Percentiles rank a stretch among this genome's conserved stretches.
These are phyloP conservation scores for Aspergillus pseudotamarii DNA, from an alignment of 2,329 filamentous ascomycete species.

Conservation along the genomic window DNA sequence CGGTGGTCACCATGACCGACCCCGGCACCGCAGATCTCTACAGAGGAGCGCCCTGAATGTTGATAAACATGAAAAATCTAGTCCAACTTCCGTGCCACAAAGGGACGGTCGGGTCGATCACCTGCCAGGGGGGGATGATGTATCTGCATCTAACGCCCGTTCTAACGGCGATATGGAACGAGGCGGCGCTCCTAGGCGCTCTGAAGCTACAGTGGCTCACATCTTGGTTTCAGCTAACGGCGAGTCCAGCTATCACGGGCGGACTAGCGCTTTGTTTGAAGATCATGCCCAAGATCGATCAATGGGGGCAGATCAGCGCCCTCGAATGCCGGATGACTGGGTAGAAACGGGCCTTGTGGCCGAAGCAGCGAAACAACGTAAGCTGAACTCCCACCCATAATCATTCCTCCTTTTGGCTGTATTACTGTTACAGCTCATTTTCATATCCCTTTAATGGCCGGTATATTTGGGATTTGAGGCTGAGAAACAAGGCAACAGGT, in stretches of 20 bases:
- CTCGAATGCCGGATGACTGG: conserved; percentile 17
- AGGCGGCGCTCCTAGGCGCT: neutral
- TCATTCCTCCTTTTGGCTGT: no score
- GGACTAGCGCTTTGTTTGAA: neutral
- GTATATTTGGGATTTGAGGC: no score
- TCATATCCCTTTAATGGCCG: no score
- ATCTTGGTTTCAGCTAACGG: conserved; percentile 29
- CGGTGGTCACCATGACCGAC: conserved; percentile 34
- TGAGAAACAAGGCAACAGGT: neutral
- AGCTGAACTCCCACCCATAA: conserved; percentile 37
- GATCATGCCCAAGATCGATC: neutral
- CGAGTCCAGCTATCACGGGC: conserved; percentile 20
- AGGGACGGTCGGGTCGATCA: no score
- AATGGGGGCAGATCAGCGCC: conserved; percentile 6
- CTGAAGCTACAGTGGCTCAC: conserved; percentile 16
- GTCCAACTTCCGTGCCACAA: no score
- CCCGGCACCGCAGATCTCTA: conserved; percentile 17
- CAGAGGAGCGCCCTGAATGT: no score
- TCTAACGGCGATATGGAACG: no score
- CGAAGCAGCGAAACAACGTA: conserved; percentile 51
- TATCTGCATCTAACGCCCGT: no score
- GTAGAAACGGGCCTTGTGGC: conserved; percentile 51
- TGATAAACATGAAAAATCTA: no score
- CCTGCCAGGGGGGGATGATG: no score
- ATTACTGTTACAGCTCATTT: no score